Base-by-base conservation (phyloP, 2,329 filamentous ascomycete species). In the Scedosporium apiospermum region DNA sequence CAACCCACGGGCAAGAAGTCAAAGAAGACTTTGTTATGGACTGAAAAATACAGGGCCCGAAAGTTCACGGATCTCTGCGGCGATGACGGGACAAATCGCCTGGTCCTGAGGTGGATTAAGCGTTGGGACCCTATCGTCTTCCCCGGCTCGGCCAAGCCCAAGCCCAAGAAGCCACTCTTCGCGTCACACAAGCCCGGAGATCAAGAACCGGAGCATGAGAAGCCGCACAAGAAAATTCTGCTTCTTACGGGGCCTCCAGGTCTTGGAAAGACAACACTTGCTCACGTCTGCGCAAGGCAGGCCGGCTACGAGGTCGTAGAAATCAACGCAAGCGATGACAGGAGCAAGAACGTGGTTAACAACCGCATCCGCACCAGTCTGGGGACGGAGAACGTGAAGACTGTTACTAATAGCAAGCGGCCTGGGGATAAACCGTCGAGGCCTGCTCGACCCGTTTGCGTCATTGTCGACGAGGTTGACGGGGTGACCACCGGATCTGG, bases 251-350 rank as follows among this genome's bases (percentile, higher is more conserved):
- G 95, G 0, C 92, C 95, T 0, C 95, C 95, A 0, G 95, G 95
- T 1, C 78, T 99, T 10, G 95, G 95, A 30, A 99, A 99, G 78
- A 99, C 95, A 0, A 99, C 95, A 0, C 75, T 99, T 58, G 95
- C 95, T 1, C 95, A 99, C 74, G 95, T 99, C 0, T 98, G 95
- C 72, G 96, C 96, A 0, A 88, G 82, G 67, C 95, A 99, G 75
- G 95, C 95, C 4, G 95, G 95, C 0, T 99, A 99, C 69, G 95
- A 98, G 70, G 90, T 96, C 1, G 84, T 98, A 71, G 95, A 99
- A 72, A 96, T 99, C 75, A 99, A 99, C 69, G 95, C 96, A 7
- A 98, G 93, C 69, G 95, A 99, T 71, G 96, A 99, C 71, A 84
- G 95, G 69, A 96, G 91, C 70, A 83, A 84, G 34, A 87, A 93